Evolutionary conservation across 768 basidiomycete genomes (phyloP).

Genomic region (Lactarius evosmus): DNA sequence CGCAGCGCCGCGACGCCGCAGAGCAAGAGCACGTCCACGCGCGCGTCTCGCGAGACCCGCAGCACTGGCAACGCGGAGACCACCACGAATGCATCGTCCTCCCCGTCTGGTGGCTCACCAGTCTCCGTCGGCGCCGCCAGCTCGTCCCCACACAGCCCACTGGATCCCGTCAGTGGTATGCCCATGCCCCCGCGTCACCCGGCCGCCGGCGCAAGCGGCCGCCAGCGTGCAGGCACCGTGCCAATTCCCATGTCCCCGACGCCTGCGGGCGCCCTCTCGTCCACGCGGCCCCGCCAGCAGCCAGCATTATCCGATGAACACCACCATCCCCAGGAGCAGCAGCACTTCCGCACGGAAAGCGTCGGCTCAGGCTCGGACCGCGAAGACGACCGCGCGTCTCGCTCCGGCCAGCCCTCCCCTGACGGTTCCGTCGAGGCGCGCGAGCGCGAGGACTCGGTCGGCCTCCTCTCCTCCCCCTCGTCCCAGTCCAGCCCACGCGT

Average conservation of each 20-base stretch:
- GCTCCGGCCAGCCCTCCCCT: constrained; percentile 39
- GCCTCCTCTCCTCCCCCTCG: constrained; percentile 46
- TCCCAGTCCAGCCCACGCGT: constrained; percentile 47
- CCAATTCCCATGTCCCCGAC: constrained; percentile 34
- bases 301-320: constrained; percentile 30
- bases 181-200: constrained; percentile 52
- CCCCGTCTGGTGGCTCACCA: constrained; percentile 52
- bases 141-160: constrained; percentile 30
- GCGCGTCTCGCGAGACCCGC: constrained; percentile 39
- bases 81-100: not conserved
- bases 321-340: not conserved
- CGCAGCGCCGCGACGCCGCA: constrained; percentile 35
- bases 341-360: constrained; percentile 9
- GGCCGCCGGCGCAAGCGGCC: constrained; percentile 30
- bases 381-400: constrained; percentile 28
- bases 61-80: constrained; percentile 56
- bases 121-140: constrained; percentile 41
- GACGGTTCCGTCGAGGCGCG: constrained; percentile 54
- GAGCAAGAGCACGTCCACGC: constrained; percentile 36
- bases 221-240: constrained; percentile 39
- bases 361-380: constrained; percentile 17
- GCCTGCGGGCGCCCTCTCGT: not conserved
- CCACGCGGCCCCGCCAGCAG: constrained; percentile 6
- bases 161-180: constrained; percentile 34
- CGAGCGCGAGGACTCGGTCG: constrained; percentile 62